These are phyloP conservation scores for Fusarium sp. DNA, from an alignment of 2,329 filamentous ascomycete species.

Conservation along the genomic window DNA sequence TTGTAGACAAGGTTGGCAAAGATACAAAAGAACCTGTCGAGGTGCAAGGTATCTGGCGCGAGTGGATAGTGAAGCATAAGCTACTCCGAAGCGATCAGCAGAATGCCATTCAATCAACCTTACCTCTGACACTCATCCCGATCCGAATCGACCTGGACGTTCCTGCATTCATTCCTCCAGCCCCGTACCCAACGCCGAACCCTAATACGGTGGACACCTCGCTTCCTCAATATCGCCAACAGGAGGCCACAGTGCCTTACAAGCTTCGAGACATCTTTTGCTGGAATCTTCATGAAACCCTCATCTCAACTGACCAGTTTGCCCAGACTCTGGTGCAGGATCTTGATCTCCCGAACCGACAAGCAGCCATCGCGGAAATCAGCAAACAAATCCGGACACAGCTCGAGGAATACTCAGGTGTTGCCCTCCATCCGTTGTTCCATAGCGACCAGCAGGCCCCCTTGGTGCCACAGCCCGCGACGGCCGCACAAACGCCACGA, in stretches of 20 bases:
- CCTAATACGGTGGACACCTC: conserved; percentile 76
- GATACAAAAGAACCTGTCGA: conserved; percentile 83
- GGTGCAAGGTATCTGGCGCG: conserved; percentile 90
- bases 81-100: conserved; percentile 69
- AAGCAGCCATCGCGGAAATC: conserved; percentile 79
- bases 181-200: conserved; percentile 73
- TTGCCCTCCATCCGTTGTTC: conserved; percentile 93
- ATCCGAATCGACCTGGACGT: conserved; percentile 97
- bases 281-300: conserved; percentile 96
- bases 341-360: conserved; percentile 85
- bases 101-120: conserved; percentile 74
- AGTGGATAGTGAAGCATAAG: conserved; percentile 88
- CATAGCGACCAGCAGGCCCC: conserved; percentile 67
- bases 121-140: conserved; percentile 91
- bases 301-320: conserved; percentile 96
- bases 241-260: conserved; percentile 85
- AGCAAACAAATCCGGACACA: conserved; percentile 95
- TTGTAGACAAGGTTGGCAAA: conserved; percentile 84
- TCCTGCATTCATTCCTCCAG: conserved; percentile 77
- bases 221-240: conserved; percentile 81
- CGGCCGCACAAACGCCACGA: conserved; percentile 48
- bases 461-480: conserved; percentile 38
- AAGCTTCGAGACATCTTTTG: conserved; percentile 94
- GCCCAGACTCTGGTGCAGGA: conserved; percentile 92
- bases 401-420: conserved; percentile 94